Conservation (phyloP, 2,329 filamentous ascomycete species). For the Claviceps sp. region DNA sequence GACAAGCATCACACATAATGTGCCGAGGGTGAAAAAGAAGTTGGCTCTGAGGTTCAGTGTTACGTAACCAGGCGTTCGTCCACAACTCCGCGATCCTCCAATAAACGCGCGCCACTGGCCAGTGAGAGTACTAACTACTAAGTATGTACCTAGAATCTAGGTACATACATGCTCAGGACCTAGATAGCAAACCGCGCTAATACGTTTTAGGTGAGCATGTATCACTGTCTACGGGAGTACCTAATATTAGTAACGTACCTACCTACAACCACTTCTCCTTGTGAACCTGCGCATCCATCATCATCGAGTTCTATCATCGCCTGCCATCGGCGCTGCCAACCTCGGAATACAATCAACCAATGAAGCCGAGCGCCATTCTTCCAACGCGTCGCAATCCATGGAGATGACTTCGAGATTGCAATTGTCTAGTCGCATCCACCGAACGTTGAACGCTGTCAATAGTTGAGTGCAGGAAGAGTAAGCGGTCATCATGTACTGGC, state of each 20-base stretch:
- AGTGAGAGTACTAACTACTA: too few relatives aligned
- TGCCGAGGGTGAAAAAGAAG: background rate
- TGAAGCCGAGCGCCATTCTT: background rate
- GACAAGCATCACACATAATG: too few relatives aligned
- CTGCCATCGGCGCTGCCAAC: background rate
- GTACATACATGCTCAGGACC: too few relatives aligned
- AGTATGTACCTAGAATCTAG: too few relatives aligned
- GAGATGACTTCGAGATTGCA: conserved; percentile 15
- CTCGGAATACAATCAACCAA: background rate
- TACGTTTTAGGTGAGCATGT: background rate
- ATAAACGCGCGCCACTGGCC: background rate
- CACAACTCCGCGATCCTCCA: background rate
- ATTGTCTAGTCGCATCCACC: conserved; percentile 9
- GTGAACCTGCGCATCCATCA: background rate
- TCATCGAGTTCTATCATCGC: background rate
- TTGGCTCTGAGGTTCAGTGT: background rate
- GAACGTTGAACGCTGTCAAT: conserved; percentile 7
- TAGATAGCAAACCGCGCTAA: background rate
- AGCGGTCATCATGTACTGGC: conserved; percentile 68
- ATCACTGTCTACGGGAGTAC: background rate
- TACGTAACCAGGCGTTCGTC: background rate
- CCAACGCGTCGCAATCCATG: background rate
- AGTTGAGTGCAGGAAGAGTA: conserved; percentile 12
- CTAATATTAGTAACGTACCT: too few relatives aligned
- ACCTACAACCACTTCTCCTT: too few relatives aligned